phyloP scores from a whole-genome alignment of 257 asterid genomes.

The Agastache rugosa region DNA sequence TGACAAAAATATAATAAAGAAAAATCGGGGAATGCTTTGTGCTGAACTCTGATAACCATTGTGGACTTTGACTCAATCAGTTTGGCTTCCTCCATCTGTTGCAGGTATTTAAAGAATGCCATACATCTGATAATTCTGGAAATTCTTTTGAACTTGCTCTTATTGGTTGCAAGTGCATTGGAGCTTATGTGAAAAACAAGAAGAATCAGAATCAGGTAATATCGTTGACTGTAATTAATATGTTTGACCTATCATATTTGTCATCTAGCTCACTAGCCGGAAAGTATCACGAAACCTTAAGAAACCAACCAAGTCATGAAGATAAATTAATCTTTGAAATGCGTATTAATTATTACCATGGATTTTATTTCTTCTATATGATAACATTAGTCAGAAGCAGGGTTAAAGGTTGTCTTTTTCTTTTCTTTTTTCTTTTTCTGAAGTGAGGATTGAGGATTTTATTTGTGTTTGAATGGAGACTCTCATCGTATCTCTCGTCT shows the following conservation, averaged over 20 bases:
- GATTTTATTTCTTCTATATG: neutral
- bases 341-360: neutral
- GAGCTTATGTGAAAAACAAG: slow-evolving; percentile 88
- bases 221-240: neutral
- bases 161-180: slow-evolving; percentile 84
- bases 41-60: slow-evolving; percentile 5
- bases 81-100: slow-evolving; percentile 30
- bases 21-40: neutral
- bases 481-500: too few species aligned
- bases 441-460: neutral
- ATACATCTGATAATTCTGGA: slow-evolving; percentile 55
- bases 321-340: too few species aligned
- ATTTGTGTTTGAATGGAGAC: too few species aligned
- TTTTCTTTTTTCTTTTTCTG: neutral
- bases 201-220: slow-evolving; percentile 93
- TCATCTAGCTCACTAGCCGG: neutral
- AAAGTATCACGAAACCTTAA: neutral
- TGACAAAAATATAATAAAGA: neutral
- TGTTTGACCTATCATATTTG: neutral
- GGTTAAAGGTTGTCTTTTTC: neutral
- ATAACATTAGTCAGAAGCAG: neutral
- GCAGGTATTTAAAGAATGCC: slow-evolving; percentile 85
- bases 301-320: neutral
- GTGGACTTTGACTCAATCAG: slow-evolving; percentile 19
- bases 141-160: slow-evolving; percentile 76